phyloP scores from a whole-genome alignment of 1,284 basidiomycete genomes.

The Heliocybe sulcata region DNA sequence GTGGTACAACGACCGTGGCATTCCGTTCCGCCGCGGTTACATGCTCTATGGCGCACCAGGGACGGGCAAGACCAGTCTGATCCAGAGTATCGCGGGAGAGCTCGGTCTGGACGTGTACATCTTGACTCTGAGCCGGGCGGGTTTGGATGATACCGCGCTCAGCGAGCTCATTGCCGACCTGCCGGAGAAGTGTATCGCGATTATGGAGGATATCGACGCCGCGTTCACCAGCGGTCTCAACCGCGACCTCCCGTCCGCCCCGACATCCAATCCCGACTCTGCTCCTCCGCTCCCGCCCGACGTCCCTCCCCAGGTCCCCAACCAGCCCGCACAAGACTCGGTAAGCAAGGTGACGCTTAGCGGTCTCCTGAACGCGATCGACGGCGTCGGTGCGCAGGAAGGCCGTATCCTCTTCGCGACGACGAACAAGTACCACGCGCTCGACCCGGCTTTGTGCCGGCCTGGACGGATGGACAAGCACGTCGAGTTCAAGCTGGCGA shows the following conservation, averaged over 20 bases:
- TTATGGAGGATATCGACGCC: conserved; percentile 80
- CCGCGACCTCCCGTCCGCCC: conserved; percentile 26
- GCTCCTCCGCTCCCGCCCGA: neutral
- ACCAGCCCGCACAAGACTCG: conserved; percentile 9
- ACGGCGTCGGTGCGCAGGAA: conserved; percentile 71
- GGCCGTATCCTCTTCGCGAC: conserved; percentile 73
- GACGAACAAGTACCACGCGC: conserved; percentile 60
- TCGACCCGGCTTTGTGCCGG: conserved; percentile 69
- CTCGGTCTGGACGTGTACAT: conserved; percentile 70
- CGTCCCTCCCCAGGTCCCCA: neutral
- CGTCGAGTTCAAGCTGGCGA: conserved; percentile 64
- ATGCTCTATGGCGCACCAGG: conserved; percentile 69
- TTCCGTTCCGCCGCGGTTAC: conserved; percentile 69
- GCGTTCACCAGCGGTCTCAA: conserved; percentile 56
- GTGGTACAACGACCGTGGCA: conserved; percentile 66
- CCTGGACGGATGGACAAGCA: conserved; percentile 76
- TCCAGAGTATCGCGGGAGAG: conserved; percentile 72
- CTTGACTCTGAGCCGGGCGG: conserved; percentile 60
- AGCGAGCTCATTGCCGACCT: conserved; percentile 55
- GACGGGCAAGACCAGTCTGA: conserved; percentile 69
- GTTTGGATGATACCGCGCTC: conserved; percentile 61
- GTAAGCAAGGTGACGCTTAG: conserved; percentile 50
- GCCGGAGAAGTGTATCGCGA: conserved; percentile 61
- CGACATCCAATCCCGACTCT: conserved; percentile 2
- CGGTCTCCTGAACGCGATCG: conserved; percentile 68